A percentile compares a stretch with the other conserved stretches of the same genome.
Conservation (phyloP, 2,329 filamentous ascomycete genomes). For the Pezicula radicicola region DNA sequence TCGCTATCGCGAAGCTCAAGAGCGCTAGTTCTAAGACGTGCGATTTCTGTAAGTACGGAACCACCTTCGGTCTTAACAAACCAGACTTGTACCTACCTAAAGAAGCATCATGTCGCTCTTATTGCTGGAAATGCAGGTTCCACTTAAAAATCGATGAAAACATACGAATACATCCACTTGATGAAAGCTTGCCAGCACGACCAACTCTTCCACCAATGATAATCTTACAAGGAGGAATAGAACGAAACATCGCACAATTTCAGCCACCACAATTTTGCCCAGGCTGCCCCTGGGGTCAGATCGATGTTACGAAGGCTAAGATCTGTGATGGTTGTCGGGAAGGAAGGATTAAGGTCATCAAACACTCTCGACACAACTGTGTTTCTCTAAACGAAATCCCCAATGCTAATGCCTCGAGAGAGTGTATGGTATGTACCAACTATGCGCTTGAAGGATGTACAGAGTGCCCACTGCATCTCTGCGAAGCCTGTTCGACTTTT, state of each 20-base stretch:
- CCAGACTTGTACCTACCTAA: constrained; percentile 9
- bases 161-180: no score
- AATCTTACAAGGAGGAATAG: no score
- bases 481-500: constrained; percentile 5
- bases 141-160: no score
- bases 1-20: neutral
- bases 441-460: constrained; percentile 4
- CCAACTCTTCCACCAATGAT: constrained; percentile 4
- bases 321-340: constrained; percentile 13
- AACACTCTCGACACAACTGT: constrained; percentile 6
- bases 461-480: constrained; percentile 12
- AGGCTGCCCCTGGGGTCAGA: constrained; percentile 9
- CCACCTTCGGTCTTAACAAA: constrained; percentile 1
- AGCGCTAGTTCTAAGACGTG: neutral
- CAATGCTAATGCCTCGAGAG: neutral
- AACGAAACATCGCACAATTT: neutral
- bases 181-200: neutral
- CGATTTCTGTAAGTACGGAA: constrained; percentile 7
- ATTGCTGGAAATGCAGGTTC: constrained; percentile 9
- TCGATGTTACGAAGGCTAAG: constrained; percentile 13
- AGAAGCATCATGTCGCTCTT: constrained; percentile 8
- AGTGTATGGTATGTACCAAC: constrained; percentile 14
- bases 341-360: constrained; percentile 11
- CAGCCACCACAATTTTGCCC: constrained; percentile 9
- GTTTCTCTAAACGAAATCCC: neutral